Evolutionary conservation across 352 stramenopile species (phyloP).

Genomic region (Pythium apleroticum): DNA sequence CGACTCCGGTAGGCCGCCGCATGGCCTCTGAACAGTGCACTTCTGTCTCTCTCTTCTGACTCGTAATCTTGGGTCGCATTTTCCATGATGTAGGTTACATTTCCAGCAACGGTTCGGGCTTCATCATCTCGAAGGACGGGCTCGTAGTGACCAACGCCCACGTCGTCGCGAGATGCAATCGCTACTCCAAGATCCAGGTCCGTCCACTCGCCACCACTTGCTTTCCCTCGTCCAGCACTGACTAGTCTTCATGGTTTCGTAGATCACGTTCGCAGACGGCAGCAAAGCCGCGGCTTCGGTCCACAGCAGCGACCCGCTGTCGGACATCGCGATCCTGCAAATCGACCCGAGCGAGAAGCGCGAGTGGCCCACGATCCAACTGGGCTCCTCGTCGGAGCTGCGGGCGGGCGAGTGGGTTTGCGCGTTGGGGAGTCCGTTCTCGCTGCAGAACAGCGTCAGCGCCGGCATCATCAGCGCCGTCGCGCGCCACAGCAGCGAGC

Average conservation of each 20-base stretch:
- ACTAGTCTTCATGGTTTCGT: not conserved
- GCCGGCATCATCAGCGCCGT: slow-evolving; percentile 91
- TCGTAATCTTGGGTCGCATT: no score
- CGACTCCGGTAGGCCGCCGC: slow-evolving; percentile 40
- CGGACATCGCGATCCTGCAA: slow-evolving; percentile 91
- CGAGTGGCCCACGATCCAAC: slow-evolving; percentile 68
- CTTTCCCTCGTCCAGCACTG: not conserved
- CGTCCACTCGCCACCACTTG: not conserved
- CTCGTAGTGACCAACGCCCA: slow-evolving; percentile 93
- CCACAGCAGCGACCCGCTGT: slow-evolving; percentile 84
- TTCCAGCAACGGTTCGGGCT: slow-evolving; percentile 89
- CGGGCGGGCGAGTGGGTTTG: slow-evolving; percentile 92
- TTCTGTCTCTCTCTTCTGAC: not conserved
- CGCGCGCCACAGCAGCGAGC: slow-evolving; percentile 85
- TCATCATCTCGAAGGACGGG: slow-evolving; percentile 87
- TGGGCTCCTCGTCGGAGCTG: slow-evolving; percentile 73
- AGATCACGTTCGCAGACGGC: slow-evolving; percentile 85
- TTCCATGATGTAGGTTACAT: slow-evolving; percentile 42
- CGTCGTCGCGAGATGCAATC: slow-evolving; percentile 83
- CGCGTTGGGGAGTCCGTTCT: slow-evolving; percentile 90
- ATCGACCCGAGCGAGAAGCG: slow-evolving; percentile 58
- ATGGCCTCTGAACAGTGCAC: not conserved
- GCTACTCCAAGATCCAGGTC: slow-evolving; percentile 82
- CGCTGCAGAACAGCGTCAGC: slow-evolving; percentile 91
- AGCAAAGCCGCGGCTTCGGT: slow-evolving; percentile 75